Conservation (phyloP, 73 alveolate genomes). For the Paramecium bursaria region DNA sequence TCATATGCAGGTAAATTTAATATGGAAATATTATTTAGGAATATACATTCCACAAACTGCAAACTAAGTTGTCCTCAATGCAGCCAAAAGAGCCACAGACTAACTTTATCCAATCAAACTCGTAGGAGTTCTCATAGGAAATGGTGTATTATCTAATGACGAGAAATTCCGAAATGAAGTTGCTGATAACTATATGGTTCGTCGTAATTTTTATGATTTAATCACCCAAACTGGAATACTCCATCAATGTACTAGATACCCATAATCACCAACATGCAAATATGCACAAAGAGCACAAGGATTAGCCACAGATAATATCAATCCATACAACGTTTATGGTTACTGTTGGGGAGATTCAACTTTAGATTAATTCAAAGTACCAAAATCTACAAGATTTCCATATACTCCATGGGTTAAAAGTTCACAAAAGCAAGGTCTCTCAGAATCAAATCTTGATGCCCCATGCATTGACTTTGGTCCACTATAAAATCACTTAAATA, state of each 20-base stretch:
- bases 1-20: constrained; percentile 96
- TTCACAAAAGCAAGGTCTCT: neutral
- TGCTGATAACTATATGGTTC: neutral
- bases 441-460: neutral
- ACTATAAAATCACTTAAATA: neutral
- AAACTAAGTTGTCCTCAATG: neutral
- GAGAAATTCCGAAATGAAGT: constrained; percentile 23
- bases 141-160: constrained; percentile 47
- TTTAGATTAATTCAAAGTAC: neutral
- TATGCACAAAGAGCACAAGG: neutral
- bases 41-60: constrained; percentile 47
- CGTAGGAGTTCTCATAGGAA: constrained; percentile 42
- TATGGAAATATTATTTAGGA: constrained; percentile 6
- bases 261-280: constrained; percentile 42
- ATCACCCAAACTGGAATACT: neutral
- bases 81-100: neutral
- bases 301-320: neutral
- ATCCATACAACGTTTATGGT: constrained; percentile 45
- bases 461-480: constrained; percentile 62
- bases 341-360: constrained; percentile 54
- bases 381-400: constrained; percentile 1
- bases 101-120: neutral
- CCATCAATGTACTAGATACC: constrained; percentile 8
- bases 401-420: constrained; percentile 57
- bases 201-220: constrained; percentile 28